Conservation (phyloP, 768 basidiomycete species). For the Russula ochroleuca region DNA sequence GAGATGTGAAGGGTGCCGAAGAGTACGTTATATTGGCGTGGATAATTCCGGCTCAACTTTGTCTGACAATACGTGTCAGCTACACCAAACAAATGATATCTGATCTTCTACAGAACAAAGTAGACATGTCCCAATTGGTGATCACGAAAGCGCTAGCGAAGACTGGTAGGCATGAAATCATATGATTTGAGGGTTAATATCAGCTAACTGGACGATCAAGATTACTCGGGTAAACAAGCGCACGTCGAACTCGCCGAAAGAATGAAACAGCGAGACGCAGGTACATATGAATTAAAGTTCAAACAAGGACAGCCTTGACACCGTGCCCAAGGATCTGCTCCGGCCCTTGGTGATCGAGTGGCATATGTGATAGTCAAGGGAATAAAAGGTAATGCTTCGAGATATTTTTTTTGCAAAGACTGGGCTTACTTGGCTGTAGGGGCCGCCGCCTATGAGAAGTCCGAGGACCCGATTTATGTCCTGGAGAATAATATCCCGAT, state of each 20-base stretch:
- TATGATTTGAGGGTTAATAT: neutral
- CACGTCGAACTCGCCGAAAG: constrained; percentile 94
- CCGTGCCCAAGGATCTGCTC: constrained; percentile 70
- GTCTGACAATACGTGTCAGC: constrained; percentile 38
- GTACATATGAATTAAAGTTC: constrained; percentile 35
- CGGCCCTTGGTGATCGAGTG: constrained; percentile 95
- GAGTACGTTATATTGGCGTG: constrained; percentile 50
- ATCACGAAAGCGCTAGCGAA: constrained; percentile 97
- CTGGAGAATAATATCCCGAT: constrained; percentile 98
- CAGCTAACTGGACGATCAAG: constrained; percentile 37
- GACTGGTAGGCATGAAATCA: constrained; percentile 46
- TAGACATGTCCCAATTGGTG: constrained; percentile 98
- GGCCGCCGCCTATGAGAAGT: constrained; percentile 97
- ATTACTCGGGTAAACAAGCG: constrained; percentile 93
- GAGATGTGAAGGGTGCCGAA: constrained; percentile 91
- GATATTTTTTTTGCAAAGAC: neutral
- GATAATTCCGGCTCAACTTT: constrained; percentile 5
- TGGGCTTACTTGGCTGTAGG: constrained; percentile 42
- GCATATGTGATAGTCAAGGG: constrained; percentile 99
- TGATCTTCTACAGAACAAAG: constrained; percentile 90
- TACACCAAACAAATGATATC: constrained; percentile 93
- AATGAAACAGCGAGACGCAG: constrained; percentile 95
- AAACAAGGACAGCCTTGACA: neutral
- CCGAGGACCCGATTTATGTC: constrained; percentile 95
- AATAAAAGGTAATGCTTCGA: constrained; percentile 60